Percentiles rank a stretch among this genome's conserved stretches.
phyloP scores from a whole-genome alignment of 345 rosid genomes.

The Iberis pinnata region DNA sequence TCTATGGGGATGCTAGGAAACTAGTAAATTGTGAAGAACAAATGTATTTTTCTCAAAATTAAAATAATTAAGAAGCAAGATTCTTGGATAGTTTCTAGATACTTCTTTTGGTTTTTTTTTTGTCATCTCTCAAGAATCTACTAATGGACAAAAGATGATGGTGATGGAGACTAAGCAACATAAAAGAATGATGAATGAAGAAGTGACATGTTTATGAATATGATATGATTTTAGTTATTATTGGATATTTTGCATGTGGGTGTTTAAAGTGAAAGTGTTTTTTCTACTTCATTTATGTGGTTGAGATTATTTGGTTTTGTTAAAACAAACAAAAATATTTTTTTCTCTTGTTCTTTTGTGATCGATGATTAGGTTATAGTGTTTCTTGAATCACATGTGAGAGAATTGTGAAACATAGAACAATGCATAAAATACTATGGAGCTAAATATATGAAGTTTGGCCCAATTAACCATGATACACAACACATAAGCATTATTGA shows the following conservation, averaged over 20 bases:
- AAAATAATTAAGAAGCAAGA: slow-evolving; percentile 15
- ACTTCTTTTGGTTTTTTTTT: slow-evolving; percentile 21
- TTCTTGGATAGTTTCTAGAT: slow-evolving; percentile 27
- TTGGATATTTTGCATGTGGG: slow-evolving; percentile 30
- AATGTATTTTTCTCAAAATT: slow-evolving; percentile 6
- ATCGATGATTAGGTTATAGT: slow-evolving; percentile 6
- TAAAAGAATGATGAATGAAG: slow-evolving; percentile 13
- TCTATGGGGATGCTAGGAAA: slow-evolving; percentile 49
- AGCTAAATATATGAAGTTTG: no score
- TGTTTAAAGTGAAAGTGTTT: slow-evolving; percentile 14
- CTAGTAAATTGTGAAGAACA: slow-evolving; percentile 8
- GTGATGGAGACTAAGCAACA: slow-evolving; percentile 17
- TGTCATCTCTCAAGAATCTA: no score
- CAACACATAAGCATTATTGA: no score
- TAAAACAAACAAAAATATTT: background rate
- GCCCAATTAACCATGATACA: no score
- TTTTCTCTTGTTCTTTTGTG: slow-evolving; percentile 22
- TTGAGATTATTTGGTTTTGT: slow-evolving; percentile 8
- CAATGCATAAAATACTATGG: no score
- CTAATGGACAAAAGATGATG: no score
- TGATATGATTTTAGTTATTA: slow-evolving; percentile 15
- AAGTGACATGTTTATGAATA: slow-evolving; percentile 13
- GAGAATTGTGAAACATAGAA: no score
- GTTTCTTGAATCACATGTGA: slow-evolving; percentile 21
- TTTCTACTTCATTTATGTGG: slow-evolving; percentile 24